Percentiles rank a stretch among this genome's conserved stretches.
Evolutionary conservation across 2,329 filamentous ascomycete genomes (phyloP).

Genomic region (Keithomyces neogunnii): DNA sequence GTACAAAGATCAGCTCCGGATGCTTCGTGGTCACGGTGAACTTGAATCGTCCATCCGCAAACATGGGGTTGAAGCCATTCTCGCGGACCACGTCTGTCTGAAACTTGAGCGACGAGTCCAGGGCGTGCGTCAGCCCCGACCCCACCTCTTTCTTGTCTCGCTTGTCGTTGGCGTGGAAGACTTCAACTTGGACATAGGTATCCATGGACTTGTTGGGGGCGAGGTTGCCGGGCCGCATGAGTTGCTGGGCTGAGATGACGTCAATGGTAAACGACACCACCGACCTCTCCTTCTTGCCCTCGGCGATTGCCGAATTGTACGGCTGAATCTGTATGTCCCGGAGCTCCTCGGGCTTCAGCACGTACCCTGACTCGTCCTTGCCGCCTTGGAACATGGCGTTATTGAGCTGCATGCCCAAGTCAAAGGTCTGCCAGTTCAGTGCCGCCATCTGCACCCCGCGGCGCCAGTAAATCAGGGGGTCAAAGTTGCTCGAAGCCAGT

Average conservation of each 20-base stretch:
- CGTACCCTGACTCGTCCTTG: constrained; percentile 80
- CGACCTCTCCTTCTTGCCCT: constrained; percentile 67
- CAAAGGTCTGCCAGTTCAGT: constrained; percentile 97
- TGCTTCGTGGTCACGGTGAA: constrained; percentile 89
- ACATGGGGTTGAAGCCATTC: constrained; percentile 91
- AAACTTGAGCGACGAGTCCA: constrained; percentile 59
- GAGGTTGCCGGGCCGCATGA: constrained; percentile 72
- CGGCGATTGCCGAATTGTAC: constrained; percentile 38
- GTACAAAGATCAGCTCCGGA: constrained; percentile 86
- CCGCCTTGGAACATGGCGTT: constrained; percentile 95
- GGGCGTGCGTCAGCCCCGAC: constrained; percentile 38
- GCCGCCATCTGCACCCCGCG: constrained; percentile 96
- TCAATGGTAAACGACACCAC: constrained; percentile 79
- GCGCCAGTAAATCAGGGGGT: constrained; percentile 88
- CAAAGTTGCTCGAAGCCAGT: constrained; percentile 85
- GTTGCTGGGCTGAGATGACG: constrained; percentile 87
- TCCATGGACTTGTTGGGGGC: constrained; percentile 70
- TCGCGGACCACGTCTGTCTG: constrained; percentile 74
- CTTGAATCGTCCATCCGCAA: constrained; percentile 63
- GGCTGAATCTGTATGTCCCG: constrained; percentile 59
- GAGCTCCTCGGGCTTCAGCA: constrained; percentile 83
- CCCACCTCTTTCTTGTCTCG: constrained; percentile 74
- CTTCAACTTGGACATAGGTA: constrained; percentile 89
- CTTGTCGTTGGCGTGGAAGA: constrained; percentile 91
- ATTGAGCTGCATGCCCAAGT: constrained; percentile 91